Evolutionary conservation across 192 early-diverging fungal genomes (phyloP).

Genomic region (Gonapodya prolifera): DNA sequence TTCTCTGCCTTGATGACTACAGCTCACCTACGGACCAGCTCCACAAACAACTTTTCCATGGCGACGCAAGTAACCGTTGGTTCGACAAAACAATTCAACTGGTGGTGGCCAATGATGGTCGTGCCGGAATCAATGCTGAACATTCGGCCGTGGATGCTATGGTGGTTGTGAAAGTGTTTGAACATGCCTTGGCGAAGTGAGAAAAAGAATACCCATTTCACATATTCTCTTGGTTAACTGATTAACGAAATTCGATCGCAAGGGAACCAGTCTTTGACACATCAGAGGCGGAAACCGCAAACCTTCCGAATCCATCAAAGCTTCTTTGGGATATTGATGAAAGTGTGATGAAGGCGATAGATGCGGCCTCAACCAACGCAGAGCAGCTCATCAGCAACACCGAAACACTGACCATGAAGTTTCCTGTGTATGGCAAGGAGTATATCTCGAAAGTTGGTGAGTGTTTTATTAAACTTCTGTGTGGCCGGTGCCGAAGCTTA

Average conservation of each 20-base stretch:
- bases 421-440: conserved; percentile 61
- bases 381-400: conserved; percentile 52
- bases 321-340: conserved; percentile 58
- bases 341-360: conserved; percentile 36
- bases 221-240: conserved; percentile 57
- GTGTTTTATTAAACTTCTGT: conserved; percentile 7
- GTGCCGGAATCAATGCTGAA: conserved; percentile 87
- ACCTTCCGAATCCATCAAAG: conserved; percentile 37
- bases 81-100: conserved; percentile 92
- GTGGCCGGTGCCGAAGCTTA: background rate
- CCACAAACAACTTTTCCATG: conserved; percentile 69
- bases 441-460: conserved; percentile 64
- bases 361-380: conserved; percentile 50
- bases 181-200: background rate
- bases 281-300: conserved; percentile 8
- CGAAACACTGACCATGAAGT: conserved; percentile 56
- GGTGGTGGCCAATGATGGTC: conserved; percentile 69
- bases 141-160: background rate
- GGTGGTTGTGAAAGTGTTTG: background rate
- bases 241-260: conserved; percentile 27
- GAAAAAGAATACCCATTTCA: conserved; percentile 5
- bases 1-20: conserved; percentile 74
- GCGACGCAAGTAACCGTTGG: conserved; percentile 79
- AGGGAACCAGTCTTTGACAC: conserved; percentile 13
- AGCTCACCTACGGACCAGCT: conserved; percentile 45